A percentile compares a stretch with the other conserved stretches of the same genome.
Conservation (phyloP, 1,139 yeast genomes). For the Hansenula anomala region DNA sequence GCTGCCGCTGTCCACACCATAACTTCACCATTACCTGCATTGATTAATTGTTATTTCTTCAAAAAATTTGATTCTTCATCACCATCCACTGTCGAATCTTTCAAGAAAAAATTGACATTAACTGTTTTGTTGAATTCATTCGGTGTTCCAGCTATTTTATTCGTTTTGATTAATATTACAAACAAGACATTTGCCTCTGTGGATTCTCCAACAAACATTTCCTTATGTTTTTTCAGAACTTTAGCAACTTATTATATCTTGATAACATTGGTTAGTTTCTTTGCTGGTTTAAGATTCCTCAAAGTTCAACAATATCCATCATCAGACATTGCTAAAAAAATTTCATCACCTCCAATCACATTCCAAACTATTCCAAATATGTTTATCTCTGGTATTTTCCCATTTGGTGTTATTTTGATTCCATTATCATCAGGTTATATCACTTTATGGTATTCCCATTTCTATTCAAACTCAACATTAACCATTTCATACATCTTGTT, state of each 20-base stretch:
- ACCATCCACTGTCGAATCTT: not conserved
- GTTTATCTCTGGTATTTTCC: conserved; percentile 21
- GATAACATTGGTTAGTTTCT: conserved; percentile 8
- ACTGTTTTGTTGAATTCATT: conserved; percentile 10
- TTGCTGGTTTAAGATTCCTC: conserved; percentile 7
- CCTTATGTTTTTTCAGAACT: conserved; percentile 1
- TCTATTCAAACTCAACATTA: conserved; percentile 13
- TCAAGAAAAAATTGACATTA: not conserved
- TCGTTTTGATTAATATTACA: conserved; percentile 4
- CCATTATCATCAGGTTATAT: conserved; percentile 21
- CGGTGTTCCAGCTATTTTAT: conserved; percentile 9
- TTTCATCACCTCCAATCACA: conserved; percentile 18
- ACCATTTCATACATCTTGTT: conserved; percentile 10
- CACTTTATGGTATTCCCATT: conserved; percentile 22
- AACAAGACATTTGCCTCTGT: conserved; percentile 15
- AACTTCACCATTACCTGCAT: conserved; percentile 13
- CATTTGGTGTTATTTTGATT: conserved; percentile 20
- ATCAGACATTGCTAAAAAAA: conserved; percentile 14
- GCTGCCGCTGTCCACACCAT: conserved; percentile 6
- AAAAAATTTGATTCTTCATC: conserved; percentile 11
- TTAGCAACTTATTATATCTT: conserved; percentile 6
- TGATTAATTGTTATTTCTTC: conserved; percentile 13
- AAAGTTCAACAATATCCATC: conserved; percentile 4
- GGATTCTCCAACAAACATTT: conserved; percentile 16
- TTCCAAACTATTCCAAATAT: conserved; percentile 20